These are phyloP conservation scores for Trichosporon ovoides DNA, from an alignment of 1,284 basidiomycete species.

Conservation along the genomic window DNA sequence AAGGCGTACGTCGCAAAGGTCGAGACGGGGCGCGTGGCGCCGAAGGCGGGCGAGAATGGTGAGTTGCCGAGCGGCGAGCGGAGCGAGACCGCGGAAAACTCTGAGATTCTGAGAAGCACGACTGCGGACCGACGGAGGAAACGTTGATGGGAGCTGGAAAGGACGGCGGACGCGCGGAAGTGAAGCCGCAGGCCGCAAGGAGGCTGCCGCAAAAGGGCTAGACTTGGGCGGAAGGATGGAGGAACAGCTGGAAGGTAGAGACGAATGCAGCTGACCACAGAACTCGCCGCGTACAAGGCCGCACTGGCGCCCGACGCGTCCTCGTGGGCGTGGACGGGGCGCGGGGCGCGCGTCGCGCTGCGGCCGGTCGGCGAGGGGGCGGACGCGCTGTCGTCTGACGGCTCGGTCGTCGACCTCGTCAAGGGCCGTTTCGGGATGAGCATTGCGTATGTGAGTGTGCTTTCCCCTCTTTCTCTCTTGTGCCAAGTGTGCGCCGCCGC, in stretches of 20 bases:
- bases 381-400: conserved; percentile 54
- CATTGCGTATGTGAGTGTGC: conserved; percentile 63
- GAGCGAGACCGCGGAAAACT: not conserved
- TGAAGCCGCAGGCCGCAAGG: too few species aligned
- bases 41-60: conserved; percentile 64
- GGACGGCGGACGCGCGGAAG: too few species aligned
- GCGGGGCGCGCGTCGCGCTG: conserved; percentile 61
- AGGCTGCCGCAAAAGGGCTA: too few species aligned
- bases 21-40: conserved; percentile 62
- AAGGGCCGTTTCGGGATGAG: conserved; percentile 76
- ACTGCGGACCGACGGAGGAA: too few species aligned
- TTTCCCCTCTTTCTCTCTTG: too few species aligned
- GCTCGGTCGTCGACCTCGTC: conserved; percentile 57
- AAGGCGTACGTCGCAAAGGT: conserved; percentile 59
- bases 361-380: conserved; percentile 44
- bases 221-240: too few species aligned
- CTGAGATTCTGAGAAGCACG: too few species aligned
- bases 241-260: too few species aligned
- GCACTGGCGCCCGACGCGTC: conserved; percentile 66
- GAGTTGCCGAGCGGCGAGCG: conserved; percentile 38
- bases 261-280: conserved; percentile 15
- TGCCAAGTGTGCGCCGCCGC: too few species aligned
- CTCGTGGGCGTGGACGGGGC: conserved; percentile 72
- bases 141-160: too few species aligned
- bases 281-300: conserved; percentile 64